Conservation (phyloP, 73 alveolate genomes). For the Breviolum minutum region DNA sequence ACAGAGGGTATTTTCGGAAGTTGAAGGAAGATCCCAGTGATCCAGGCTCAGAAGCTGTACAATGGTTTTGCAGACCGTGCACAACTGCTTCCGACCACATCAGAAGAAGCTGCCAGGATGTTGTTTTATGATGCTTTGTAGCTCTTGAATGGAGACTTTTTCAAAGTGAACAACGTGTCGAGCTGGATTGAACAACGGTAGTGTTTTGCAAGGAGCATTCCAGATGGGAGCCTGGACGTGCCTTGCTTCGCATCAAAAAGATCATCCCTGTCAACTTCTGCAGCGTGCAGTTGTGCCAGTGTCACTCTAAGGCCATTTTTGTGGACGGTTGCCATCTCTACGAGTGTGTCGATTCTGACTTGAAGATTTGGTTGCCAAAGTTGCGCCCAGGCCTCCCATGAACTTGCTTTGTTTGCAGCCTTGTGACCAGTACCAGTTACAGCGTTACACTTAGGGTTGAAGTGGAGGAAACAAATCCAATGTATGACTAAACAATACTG, state of each 20-base stretch:
- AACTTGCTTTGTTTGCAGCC: no score
- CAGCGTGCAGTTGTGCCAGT: not conserved
- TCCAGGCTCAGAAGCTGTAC: conserved; percentile 41
- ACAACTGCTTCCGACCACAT: conserved; percentile 75
- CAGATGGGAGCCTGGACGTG: conserved; percentile 77
- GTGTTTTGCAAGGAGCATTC: conserved; percentile 64
- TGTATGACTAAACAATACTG: not conserved
- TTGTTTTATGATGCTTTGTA: not conserved
- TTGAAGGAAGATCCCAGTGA: not conserved
- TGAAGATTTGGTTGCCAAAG: conserved; percentile 83
- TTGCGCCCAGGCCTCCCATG: conserved; percentile 23
- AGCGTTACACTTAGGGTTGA: not conserved
- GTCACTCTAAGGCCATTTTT: conserved; percentile 40
- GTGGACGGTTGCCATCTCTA: conserved; percentile 94
- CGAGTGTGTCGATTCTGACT: conserved; percentile 89
- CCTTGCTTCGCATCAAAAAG: not conserved
- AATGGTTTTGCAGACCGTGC: conserved; percentile 55
- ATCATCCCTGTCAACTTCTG: not conserved
- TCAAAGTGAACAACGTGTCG: no score
- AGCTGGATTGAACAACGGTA: no score
- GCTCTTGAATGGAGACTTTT: not conserved
- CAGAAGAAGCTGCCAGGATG: conserved; percentile 84
- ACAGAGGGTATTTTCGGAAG: no score
- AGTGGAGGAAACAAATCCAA: not conserved
- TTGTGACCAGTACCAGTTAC: not conserved